These are phyloP conservation scores for Hypoxylon lienhwacheense DNA, from an alignment of 495 filamentous ascomycete species.

Conservation along the genomic window DNA sequence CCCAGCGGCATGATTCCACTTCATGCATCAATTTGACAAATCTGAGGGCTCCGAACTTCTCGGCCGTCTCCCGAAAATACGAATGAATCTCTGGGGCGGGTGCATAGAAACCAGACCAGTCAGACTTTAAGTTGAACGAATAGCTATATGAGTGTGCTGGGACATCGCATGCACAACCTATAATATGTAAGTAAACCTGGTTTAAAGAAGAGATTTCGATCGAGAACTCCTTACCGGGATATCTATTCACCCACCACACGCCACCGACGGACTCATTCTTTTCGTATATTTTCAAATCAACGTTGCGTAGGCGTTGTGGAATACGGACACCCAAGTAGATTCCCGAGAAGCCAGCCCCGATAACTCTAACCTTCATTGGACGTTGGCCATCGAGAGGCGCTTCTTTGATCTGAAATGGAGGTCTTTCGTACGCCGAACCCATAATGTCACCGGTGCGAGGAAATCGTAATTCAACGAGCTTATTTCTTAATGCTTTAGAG, in stretches of 20 bases:
- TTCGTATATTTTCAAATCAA: constrained; percentile 50
- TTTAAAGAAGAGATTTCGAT: background rate
- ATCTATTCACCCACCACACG: constrained; percentile 51
- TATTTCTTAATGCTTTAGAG: too few species aligned
- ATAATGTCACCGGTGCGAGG: constrained; percentile 6
- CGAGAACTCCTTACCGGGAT: constrained; percentile 41
- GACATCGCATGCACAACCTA: constrained; percentile 50
- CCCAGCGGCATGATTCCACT: constrained; percentile 54
- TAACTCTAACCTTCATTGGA: constrained; percentile 50
- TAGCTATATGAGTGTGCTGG: constrained; percentile 63
- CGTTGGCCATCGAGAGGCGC: constrained; percentile 49
- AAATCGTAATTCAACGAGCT: too few species aligned
- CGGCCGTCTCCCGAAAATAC: constrained; percentile 60
- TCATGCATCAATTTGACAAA: constrained; percentile 47
- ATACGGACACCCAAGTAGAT: constrained; percentile 47
- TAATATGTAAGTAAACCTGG: constrained; percentile 5
- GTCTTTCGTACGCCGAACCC: constrained; percentile 17
- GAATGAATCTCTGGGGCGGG: constrained; percentile 64
- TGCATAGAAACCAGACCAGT: constrained; percentile 66
- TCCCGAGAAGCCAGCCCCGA: constrained; percentile 55
- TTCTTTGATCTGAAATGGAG: constrained; percentile 43
- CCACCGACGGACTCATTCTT: constrained; percentile 48
- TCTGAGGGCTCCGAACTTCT: constrained; percentile 59
- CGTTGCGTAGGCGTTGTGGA: constrained; percentile 46
- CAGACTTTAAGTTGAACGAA: constrained; percentile 65